phyloP scores from a whole-genome alignment of 2,329 filamentous ascomycete species.

The Lecanicillium sp. region DNA sequence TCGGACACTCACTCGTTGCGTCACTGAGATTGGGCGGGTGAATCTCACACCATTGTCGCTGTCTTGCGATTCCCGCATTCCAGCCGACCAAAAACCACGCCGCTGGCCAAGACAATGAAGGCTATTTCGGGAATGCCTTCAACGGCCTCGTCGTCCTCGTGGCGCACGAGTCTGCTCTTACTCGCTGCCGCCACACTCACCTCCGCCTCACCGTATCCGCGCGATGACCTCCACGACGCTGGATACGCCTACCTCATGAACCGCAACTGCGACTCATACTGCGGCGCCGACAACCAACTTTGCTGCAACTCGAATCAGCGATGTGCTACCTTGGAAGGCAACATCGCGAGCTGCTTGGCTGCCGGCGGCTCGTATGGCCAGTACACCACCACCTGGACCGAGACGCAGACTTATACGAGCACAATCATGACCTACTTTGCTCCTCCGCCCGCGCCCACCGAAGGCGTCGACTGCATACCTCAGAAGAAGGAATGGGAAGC shows the following conservation, averaged over 20 bases:
- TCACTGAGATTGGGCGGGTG: constrained; percentile 4
- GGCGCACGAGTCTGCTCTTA: constrained; percentile 21
- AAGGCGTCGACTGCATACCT: constrained; percentile 40
- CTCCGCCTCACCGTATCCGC: constrained; percentile 40
- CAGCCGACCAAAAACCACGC: neutral
- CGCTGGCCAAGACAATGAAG: constrained; percentile 1
- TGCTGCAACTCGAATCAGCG: constrained; percentile 42
- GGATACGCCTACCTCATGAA: constrained; percentile 43
- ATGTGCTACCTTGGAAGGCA: constrained; percentile 41
- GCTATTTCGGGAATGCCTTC: constrained; percentile 8
- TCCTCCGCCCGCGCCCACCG: constrained; percentile 34
- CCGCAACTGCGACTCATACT: constrained; percentile 41
- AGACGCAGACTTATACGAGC: constrained; percentile 51
- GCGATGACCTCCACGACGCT: constrained; percentile 37
- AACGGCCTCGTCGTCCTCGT: constrained; percentile 3
- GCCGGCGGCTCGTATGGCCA: constrained; percentile 24
- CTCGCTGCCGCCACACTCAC: constrained; percentile 24
- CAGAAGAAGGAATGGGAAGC: constrained; percentile 44
- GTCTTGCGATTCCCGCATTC: constrained; percentile 10
- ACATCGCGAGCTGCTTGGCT: constrained; percentile 40
- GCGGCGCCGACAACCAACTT: constrained; percentile 45
- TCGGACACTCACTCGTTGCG: neutral
- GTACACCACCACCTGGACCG: constrained; percentile 52
- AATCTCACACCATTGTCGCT: no score
- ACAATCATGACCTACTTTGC: constrained; percentile 44